phyloP scores from a whole-genome alignment of 768 basidiomycete species.

The Psilocybe tampanensis region DNA sequence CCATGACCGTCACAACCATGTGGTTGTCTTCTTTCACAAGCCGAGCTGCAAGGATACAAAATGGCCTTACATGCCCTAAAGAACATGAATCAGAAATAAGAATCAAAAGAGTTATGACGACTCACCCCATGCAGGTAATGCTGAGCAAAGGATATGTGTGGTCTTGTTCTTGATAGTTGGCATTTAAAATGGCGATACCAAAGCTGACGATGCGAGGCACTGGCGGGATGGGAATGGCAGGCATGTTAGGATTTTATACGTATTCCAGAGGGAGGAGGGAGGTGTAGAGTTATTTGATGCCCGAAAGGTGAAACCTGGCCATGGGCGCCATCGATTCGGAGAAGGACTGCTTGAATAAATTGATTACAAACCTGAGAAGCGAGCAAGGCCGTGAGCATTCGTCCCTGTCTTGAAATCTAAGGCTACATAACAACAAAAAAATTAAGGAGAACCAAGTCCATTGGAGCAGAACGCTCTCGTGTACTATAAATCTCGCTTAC shows the following conservation, averaged over 20 bases:
- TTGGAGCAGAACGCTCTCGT: too few species aligned
- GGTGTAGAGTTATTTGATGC: too few species aligned
- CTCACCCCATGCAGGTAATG: slow-evolving; percentile 9
- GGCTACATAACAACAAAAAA: too few species aligned
- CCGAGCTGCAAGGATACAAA: slow-evolving; percentile 11
- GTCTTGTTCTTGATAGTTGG: neutral
- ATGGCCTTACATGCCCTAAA: slow-evolving; percentile 14
- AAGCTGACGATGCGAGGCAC: neutral
- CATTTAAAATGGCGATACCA: neutral
- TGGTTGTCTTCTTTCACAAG: slow-evolving; percentile 8
- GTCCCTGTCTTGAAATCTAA: too few species aligned
- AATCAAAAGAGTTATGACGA: neutral
- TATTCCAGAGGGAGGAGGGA: neutral
- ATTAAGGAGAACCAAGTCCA: too few species aligned
- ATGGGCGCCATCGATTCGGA: too few species aligned
- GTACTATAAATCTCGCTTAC: too few species aligned
- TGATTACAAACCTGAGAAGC: too few species aligned
- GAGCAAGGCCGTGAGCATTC: too few species aligned
- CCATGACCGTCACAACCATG: slow-evolving; percentile 12
- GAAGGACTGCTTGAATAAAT: too few species aligned
- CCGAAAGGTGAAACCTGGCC: too few species aligned
- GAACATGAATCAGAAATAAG: neutral
- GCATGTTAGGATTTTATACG: neutral
- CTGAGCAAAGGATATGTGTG: slow-evolving; percentile 6
- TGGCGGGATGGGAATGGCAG: neutral